A percentile compares a stretch with the other conserved stretches of the same genome.
Evolutionary conservation across 2,329 filamentous ascomycete species (phyloP).

Genomic region (Exophiala sp.): DNA sequence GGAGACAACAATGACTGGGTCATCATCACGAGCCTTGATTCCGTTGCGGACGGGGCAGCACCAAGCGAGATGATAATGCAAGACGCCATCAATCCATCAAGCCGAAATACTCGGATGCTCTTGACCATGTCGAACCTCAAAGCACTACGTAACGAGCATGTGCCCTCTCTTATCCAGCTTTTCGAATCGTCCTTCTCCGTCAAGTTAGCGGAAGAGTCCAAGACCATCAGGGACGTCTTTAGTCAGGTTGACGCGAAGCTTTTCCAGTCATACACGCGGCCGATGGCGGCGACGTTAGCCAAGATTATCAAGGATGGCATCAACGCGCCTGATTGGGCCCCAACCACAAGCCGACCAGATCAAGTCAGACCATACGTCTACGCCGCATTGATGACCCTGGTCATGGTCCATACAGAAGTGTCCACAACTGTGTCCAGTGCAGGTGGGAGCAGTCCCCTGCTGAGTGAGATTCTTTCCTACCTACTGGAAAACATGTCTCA

Average conservation of each 20-base stretch:
- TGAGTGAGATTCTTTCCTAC: constrained; percentile 76
- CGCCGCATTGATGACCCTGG: constrained; percentile 75
- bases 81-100: constrained; percentile 52
- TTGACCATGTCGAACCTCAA: constrained; percentile 91
- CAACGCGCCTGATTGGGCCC: constrained; percentile 66
- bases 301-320: constrained; percentile 72
- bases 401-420: constrained; percentile 87
- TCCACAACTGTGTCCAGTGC: constrained; percentile 63
- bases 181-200: constrained; percentile 94
- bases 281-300: constrained; percentile 65
- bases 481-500: constrained; percentile 77
- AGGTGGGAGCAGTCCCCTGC: constrained; percentile 70
- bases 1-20: constrained; percentile 56
- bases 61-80: constrained; percentile 42
- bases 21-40: constrained; percentile 41
- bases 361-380: constrained; percentile 88
- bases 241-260: constrained; percentile 85
- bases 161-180: constrained; percentile 82
- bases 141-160: constrained; percentile 72
- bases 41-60: constrained; percentile 28
- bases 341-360: constrained; percentile 57
- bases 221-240: constrained; percentile 86
- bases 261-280: constrained; percentile 87
- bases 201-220: constrained; percentile 88
- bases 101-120: constrained; percentile 85